These are phyloP conservation scores for Aspergillus sp. DNA, from an alignment of 2,329 filamentous ascomycete genomes.

Conservation along the genomic window DNA sequence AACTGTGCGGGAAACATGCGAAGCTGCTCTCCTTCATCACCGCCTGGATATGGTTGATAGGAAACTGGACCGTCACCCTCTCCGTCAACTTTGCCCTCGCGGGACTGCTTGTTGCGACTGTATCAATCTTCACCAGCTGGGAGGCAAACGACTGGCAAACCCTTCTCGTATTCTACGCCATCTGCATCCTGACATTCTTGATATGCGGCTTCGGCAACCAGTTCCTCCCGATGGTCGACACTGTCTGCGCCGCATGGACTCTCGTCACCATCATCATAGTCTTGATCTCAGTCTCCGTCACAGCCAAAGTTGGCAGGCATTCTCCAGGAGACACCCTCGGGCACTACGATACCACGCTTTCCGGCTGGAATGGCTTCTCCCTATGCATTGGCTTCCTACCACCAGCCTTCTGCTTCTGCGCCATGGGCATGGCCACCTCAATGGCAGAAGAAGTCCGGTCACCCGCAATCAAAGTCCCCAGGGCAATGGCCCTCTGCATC, in stretches of 20 bases:
- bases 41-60: constrained; percentile 55
- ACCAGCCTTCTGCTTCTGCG: constrained; percentile 58
- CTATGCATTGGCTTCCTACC: constrained; percentile 65
- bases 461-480: constrained; percentile 36
- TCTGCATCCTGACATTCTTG: constrained; percentile 64
- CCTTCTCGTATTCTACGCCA: constrained; percentile 68
- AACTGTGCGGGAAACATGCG: constrained; percentile 42
- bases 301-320: constrained; percentile 55
- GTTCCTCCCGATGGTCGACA: constrained; percentile 64
- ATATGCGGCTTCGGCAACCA: constrained; percentile 68
- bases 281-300: constrained; percentile 56
- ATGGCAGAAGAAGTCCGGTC: constrained; percentile 43
- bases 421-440: constrained; percentile 61
- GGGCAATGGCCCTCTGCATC: constrained; percentile 36
- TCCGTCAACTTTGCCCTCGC: constrained; percentile 59
- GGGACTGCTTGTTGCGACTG: constrained; percentile 44
- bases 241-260: constrained; percentile 57
- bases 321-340: constrained; percentile 53
- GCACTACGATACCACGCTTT: constrained; percentile 56
- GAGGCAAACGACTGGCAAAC: constrained; percentile 62
- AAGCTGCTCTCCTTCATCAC: constrained; percentile 54
- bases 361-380: constrained; percentile 60
- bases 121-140: constrained; percentile 57
- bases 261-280: constrained; percentile 57
- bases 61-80: constrained; percentile 54